Conservation (phyloP, 805 yeast species). For the Millerozyma acaciae region DNA sequence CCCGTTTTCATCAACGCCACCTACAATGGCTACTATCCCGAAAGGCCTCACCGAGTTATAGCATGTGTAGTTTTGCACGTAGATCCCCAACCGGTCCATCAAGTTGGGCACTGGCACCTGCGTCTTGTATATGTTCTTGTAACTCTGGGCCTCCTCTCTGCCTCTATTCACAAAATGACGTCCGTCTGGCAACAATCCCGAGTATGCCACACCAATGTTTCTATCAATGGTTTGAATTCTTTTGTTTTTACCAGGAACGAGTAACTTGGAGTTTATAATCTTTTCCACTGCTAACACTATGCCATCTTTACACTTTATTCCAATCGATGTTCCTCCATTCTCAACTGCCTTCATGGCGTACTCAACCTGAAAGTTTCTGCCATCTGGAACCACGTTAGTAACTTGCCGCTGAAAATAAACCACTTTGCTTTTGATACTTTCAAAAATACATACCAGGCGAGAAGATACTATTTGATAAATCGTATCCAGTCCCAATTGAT, state of each 20-base stretch:
- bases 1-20: constrained; percentile 89
- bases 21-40: constrained; percentile 88
- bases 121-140: constrained; percentile 71
- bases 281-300: constrained; percentile 97
- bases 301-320: constrained; percentile 89
- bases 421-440: not conserved
- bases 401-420: not conserved
- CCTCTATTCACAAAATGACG: constrained; percentile 89
- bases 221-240: constrained; percentile 91
- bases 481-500: constrained; percentile 98
- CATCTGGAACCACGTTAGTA: constrained; percentile 61
- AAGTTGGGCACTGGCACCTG: constrained; percentile 78
- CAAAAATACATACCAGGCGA: constrained; percentile 53
- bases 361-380: constrained; percentile 95
- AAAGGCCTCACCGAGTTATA: constrained; percentile 97
- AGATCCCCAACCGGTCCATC: constrained; percentile 82
- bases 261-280: constrained; percentile 75
- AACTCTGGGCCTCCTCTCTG: constrained; percentile 82
- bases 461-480: constrained; percentile 93
- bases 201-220: constrained; percentile 91
- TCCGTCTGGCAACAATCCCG: constrained; percentile 96
- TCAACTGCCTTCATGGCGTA: constrained; percentile 97
- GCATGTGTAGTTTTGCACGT: constrained; percentile 92
- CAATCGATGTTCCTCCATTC: constrained; percentile 93
- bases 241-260: constrained; percentile 85